Conservation (phyloP, 805 yeast species). For the Allodekkera sacchari region DNA sequence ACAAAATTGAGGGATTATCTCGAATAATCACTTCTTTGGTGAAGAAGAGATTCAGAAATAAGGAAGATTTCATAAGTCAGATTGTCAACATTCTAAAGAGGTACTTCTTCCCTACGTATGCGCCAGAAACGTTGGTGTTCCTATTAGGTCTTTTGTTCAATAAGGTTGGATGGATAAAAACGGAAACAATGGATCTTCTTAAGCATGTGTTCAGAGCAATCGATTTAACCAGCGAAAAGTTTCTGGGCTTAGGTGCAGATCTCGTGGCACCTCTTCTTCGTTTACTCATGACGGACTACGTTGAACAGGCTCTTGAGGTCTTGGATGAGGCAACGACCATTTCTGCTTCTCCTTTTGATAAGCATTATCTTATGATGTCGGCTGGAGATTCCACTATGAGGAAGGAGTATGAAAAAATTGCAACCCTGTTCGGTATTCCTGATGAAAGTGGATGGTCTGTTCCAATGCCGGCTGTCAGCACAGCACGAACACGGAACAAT, state of each 20-base stretch:
- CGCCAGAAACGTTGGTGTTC: conserved; percentile 67
- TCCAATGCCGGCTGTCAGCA: conserved; percentile 89
- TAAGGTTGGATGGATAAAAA: conserved; percentile 66
- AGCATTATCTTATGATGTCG: conserved; percentile 85
- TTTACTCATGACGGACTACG: conserved; percentile 72
- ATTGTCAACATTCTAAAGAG: conserved; percentile 61
- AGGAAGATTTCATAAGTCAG: conserved; percentile 81
- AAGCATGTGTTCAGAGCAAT: conserved; percentile 69
- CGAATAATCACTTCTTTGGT: conserved; percentile 70
- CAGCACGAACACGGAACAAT: conserved; percentile 82
- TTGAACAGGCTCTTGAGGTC: conserved; percentile 83
- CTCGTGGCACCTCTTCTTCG: conserved; percentile 83
- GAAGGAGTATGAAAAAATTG: conserved; percentile 76
- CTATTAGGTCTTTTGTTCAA: conserved; percentile 75
- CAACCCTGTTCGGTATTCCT: conserved; percentile 90
- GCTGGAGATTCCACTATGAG: conserved; percentile 73
- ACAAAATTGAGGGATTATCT: conserved; percentile 47
- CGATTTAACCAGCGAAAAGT: conserved; percentile 69
- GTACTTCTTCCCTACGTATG: conserved; percentile 63
- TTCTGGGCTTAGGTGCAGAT: conserved; percentile 90
- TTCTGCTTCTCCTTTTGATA: conserved; percentile 87
- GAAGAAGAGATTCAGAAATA: conserved; percentile 77
- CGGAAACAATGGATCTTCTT: conserved; percentile 70
- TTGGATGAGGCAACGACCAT: conserved; percentile 76
- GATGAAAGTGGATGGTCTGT: conserved; percentile 96